A percentile compares a stretch with the other conserved stretches of the same genome.
Conservation (phyloP, 371 early-diverging fungal genomes). For the Haplosporangium sp. region DNA sequence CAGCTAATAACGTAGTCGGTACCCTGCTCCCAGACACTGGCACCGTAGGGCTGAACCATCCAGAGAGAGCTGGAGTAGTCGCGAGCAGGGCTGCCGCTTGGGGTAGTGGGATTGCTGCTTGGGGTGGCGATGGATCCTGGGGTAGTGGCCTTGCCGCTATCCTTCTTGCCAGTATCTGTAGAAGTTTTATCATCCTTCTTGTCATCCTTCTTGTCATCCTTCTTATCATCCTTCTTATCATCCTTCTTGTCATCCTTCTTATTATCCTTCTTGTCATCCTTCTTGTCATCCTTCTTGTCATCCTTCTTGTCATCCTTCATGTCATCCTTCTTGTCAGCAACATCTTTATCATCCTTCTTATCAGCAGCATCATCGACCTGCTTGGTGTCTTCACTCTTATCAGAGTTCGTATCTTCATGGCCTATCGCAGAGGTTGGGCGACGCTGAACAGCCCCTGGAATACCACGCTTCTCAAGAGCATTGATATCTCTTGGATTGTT, state of each 20-base stretch:
- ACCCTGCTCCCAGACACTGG: slow-evolving; percentile 46
- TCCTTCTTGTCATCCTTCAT: not conserved
- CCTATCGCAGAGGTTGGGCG: not conserved
- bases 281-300: not conserved
- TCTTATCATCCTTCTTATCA: not conserved
- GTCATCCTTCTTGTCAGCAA: not conserved
- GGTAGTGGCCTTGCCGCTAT: not conserved
- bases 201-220: not conserved
- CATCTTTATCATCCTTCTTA: not conserved
- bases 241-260: slow-evolving; percentile 12
- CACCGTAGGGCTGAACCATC: slow-evolving; percentile 48
- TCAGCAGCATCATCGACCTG: not conserved
- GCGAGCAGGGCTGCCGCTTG: not conserved
- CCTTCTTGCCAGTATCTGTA: not conserved
- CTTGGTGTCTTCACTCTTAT: not conserved
- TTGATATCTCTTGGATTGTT: not conserved
- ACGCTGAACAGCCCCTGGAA: not conserved
- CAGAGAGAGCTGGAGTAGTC: slow-evolving; percentile 45
- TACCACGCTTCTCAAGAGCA: slow-evolving; percentile 4
- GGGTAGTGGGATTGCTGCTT: too few species aligned
- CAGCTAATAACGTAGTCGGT: slow-evolving; percentile 42
- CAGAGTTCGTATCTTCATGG: not conserved
- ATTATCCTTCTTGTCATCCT: not conserved
- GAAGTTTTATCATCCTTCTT: slow-evolving; percentile 4
- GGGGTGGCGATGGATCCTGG: not conserved